phyloP scores from a whole-genome alignment of 306 rosid genomes.

The Sicyos edulis region DNA sequence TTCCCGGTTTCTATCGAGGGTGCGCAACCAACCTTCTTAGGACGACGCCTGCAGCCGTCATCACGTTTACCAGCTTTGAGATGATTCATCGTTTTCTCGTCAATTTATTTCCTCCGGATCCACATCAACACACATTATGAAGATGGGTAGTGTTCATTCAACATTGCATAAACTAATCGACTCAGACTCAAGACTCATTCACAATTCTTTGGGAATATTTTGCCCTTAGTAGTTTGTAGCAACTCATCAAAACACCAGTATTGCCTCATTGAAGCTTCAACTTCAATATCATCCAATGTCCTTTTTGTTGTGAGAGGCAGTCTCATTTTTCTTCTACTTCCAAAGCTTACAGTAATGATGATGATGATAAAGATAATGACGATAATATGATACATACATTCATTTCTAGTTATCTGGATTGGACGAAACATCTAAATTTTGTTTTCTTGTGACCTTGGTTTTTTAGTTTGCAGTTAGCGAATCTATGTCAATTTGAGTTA shows the following conservation, averaged over 20 bases:
- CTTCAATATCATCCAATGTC: background rate
- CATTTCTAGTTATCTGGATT: slow-evolving; percentile 1
- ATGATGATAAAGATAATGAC: background rate
- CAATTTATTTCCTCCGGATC: slow-evolving; percentile 51
- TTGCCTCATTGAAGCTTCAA: slow-evolving; percentile 8
- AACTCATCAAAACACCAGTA: background rate
- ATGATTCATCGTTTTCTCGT: slow-evolving; percentile 88
- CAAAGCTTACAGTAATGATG: background rate
- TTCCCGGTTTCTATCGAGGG: slow-evolving; percentile 74
- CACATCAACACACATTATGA: slow-evolving; percentile 56
- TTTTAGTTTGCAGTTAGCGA: too few species aligned
- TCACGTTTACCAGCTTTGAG: slow-evolving; percentile 88
- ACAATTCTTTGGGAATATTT: slow-evolving; percentile 8
- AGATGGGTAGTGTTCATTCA: background rate
- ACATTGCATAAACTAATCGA: background rate
- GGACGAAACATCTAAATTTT: background rate
- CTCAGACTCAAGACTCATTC: background rate
- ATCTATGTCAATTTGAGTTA: too few species aligned
- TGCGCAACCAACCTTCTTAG: slow-evolving; percentile 78
- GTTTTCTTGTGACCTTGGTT: background rate
- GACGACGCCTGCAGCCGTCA: slow-evolving; percentile 84
- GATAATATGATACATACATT: slow-evolving; percentile 8
- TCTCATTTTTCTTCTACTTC: background rate
- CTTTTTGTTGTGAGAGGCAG: background rate
- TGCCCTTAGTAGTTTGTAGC: slow-evolving; percentile 2